Evolutionary conservation across 345 rosid genomes (phyloP), one percentile per base, ranked within the genome.

Genomic region (Eucalyptus polyanthemos): DNA sequence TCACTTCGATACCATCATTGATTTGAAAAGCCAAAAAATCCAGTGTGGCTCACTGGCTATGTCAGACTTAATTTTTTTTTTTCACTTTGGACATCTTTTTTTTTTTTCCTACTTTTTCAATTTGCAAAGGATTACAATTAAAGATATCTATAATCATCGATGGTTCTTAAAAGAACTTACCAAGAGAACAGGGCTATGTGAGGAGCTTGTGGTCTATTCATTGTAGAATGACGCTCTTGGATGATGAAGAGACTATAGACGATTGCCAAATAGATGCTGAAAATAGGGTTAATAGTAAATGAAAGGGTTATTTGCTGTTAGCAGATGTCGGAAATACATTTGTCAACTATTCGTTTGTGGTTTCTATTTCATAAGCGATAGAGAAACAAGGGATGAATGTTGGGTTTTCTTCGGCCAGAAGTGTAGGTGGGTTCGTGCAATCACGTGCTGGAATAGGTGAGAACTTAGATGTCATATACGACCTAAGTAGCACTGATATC

Each of bases 161-260:
- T 96, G 99, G 99, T 98, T 94, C 92, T 88, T 97, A 45, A 87
- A 96, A 96, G 96, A 97, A 96, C 91, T 93, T 98, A 88, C 99
- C 99, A 0, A 94, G 93, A 93, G 99, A 98, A 92, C 95, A 94
- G 89, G 45, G 92, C 95, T 19, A 94, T 88, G 86, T 91, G 93
- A 62, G 91, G 90, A 31, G 53, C 2, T 62, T 60, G 81, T 16
- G 27, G 69, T 27, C 22, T 24, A 89, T 90, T 92, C 93, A 27
- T 60, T 27, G 31, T 7, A 6, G 3, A 25, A 60, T 6, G 69
- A 15, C 31, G 15, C 7, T 60, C 69, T 60, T 60, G 69, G 69
- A 60, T 13, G 69, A 60, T 60, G 31, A 27, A 60, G 31, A 60
- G 31, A 60, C 31, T 27, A 27, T 45, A 60, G 69, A 60, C 25